Evolutionary conservation across 169 alveolate genomes (phyloP), one percentile per base, ranked within the genome.

Genomic region (Eimeria necatrix): DNA sequence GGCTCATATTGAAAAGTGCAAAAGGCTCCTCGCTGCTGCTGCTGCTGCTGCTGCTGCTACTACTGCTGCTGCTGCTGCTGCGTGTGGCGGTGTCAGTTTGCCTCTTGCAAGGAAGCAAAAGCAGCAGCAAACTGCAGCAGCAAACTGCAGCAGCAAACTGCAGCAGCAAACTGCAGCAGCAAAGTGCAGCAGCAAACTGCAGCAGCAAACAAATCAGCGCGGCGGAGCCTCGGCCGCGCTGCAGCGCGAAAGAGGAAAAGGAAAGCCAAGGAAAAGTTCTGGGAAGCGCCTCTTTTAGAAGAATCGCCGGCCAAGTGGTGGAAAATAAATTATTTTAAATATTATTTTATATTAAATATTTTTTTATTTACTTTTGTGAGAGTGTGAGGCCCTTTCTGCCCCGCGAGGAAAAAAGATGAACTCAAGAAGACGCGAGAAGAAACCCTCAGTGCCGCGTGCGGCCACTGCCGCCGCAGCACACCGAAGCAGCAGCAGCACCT

Each of bases 131-230:
- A 56, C 78, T 68, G 78, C 78, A 10, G 78, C 78, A 68, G 24
- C 78, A 68, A 68, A 68, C 78, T 10, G 78, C 78, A 10, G 78
- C 78, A 68, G 78, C 78, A 68, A 12, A 53, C n/a, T n/a, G n/a
- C n/a, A 53, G 61, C 61, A 53, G 61, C 61, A 53, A 53, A 12
- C 61, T 53, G 61, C 61, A 53, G 61, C 12, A 8, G 61, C 12
- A 53, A 53, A 53, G 61, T 8, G 12, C 6, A 53, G 61, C 6
- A 53, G 12, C 61, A 56, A 56, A 56, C 18, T 56, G 18, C 10
- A 56, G 18, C 10, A 56, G 18, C 18, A 56, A 56, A 3, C 18
- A 56, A 3, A 12, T 56, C 64, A 56, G 18, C 10, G 64, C 64
- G 64, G 64, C n/a, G 18, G 64, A 56, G 18, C n/a, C 18, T 56